Percentiles rank a stretch among this genome's conserved stretches.
Conservation (phyloP, 179 eudicot genomes). For the Dionaea muscipula region DNA sequence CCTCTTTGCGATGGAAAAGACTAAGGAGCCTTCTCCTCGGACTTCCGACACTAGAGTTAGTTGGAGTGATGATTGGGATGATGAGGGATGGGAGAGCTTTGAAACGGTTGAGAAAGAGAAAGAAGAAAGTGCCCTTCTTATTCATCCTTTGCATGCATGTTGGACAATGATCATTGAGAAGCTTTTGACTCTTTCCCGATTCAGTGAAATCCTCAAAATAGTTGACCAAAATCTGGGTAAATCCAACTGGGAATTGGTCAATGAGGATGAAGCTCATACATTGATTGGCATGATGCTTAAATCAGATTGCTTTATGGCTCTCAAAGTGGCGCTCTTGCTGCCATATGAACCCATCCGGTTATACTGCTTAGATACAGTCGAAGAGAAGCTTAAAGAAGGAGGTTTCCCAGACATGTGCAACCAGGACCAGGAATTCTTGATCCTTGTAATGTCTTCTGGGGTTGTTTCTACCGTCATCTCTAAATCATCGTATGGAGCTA, state of each 20-base stretch:
- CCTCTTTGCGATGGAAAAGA: slow-evolving; percentile 32
- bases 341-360: slow-evolving; percentile 53
- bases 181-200: slow-evolving; percentile 28
- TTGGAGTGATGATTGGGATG: slow-evolving; percentile 88
- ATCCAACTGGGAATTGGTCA: slow-evolving; percentile 31
- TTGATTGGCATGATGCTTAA: slow-evolving; percentile 26
- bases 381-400: slow-evolving; percentile 54
- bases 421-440: slow-evolving; percentile 37
- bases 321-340: slow-evolving; percentile 40
- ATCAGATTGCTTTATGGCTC: slow-evolving; percentile 57
- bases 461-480: slow-evolving; percentile 39
- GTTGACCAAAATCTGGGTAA: slow-evolving; percentile 38
- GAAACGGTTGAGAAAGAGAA: slow-evolving; percentile 40
- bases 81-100: slow-evolving; percentile 87
- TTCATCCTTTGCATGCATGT: slow-evolving; percentile 78
- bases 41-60: slow-evolving; percentile 28
- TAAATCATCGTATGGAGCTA: slow-evolving; percentile 42
- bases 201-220: slow-evolving; percentile 31
- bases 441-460: slow-evolving; percentile 60
- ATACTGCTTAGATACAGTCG: slow-evolving; percentile 60
- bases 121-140: slow-evolving; percentile 17
- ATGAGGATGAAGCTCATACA: slow-evolving; percentile 41
- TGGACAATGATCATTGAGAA: slow-evolving; percentile 59
- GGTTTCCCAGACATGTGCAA: slow-evolving; percentile 30
- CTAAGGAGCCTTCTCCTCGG: slow-evolving; percentile 26